Evolutionary conservation across 2,329 filamentous ascomycete species (phyloP), one percentile per base, ranked within the genome.

Genomic region (Diplodia intermedia): DNA sequence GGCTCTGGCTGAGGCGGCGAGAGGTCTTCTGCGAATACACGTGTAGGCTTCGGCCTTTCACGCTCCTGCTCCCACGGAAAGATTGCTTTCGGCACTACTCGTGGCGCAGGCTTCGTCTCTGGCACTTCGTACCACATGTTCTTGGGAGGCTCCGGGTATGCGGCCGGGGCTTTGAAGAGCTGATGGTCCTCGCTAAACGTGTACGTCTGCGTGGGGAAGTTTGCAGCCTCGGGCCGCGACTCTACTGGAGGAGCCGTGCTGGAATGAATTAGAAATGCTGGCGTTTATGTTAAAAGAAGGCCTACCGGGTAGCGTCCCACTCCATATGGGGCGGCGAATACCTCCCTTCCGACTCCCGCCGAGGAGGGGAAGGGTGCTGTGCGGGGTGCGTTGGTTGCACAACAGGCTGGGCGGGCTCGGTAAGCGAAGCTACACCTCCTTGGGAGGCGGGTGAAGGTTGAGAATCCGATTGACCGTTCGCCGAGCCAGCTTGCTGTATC

Each of bases 41-140:
- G 87, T 14, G 86, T 87, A 11, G 88, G 81, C 73, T 84, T 87
- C 14, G 90, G 85, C 70, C 86, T 87, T 68, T 89, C 82, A 18
- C 86, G 86, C 70, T 90, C 82, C 52, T 79, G 81, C 78, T 99
- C 95, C 95, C 95, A 99, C 0, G 95, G 95, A 78, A 99, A 99
- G 60, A 98, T 89, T 3, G 89, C 85, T 57, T 86, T 85, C 15
- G 89, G 86, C 69, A 82, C 86, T 71, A 89, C 83, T 57, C 87
- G 84, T 26, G 88, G 87, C 20, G 83, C 82, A 69, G 87, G 85
- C 70, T 85, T 80, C 11, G 73, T 70, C 67, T 88, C 76, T 5
- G 93, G 93, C 43, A 96, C 86, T 73, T 94, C 84, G 76, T 95
- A 97, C 85, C 90, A 95, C 92, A 97, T 94, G 75, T 94, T 87